Evolutionary conservation across 2,329 filamentous ascomycete genomes (phyloP), one percentile per base, ranked within the genome.

Genomic region (Aspergillus luchuensis): DNA sequence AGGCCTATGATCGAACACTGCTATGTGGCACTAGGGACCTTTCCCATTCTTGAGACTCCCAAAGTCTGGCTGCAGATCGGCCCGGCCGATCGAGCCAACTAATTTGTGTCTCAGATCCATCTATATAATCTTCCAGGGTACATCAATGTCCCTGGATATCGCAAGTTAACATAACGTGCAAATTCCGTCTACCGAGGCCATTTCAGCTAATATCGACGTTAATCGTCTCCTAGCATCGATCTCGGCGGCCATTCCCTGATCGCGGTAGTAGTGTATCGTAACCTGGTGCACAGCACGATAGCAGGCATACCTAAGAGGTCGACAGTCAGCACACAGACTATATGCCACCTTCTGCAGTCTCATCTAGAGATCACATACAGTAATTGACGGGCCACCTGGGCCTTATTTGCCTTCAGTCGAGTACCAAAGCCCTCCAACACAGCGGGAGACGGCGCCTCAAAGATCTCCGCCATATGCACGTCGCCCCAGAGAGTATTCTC

Each of bases 401-500:
- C 65, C 47, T 69, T 61, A 8, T 56, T 67, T 43, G 69, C 68
- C 19, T 66, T 63, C 11, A 50, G 54, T 41, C 63, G 57, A 10
- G 70, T 64, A 38, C 74, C 76, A 59, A 74, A 78, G 2, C 75
- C 77, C 33, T 76, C 71, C 19, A 77, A 61, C 30, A 77, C 67
- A 11, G 75, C 71, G n/a, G 69, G 48, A 2, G 72, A 75, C 21
- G 75, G 70, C 23, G 68, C 62, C 30, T 75, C 78, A 57, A 83
- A 83, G 23, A 82, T 79, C 58, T 82, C 81, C 7, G 78, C 81
- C 78, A 87, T 80, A 61, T 82, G 75, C 8, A 81, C 73, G 69
- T 87, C 85, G 1, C 85, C 85, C 83, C 84, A 87, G 3, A 86
- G 68, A 13, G 81, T 80, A 56, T 78, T 81, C 8, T 82, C 81